Evolutionary conservation across 2,329 filamentous ascomycete genomes (phyloP).

Genomic region (Fusarium armeniacum): DNA sequence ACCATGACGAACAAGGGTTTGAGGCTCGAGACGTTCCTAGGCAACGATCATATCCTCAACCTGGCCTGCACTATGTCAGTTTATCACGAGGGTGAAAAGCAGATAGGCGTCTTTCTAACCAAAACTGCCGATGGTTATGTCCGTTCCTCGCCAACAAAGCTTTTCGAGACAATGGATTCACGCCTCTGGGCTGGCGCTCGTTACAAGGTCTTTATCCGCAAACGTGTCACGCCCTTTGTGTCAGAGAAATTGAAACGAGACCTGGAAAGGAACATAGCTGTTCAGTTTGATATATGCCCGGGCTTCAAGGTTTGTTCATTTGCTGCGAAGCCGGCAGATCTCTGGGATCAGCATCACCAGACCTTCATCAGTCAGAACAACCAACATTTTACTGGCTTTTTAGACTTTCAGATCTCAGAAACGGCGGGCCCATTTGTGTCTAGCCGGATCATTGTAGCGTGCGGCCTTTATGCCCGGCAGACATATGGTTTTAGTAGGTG

Average conservation of each 20-base stretch:
- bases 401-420: conserved; percentile 1
- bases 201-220: conserved; percentile 1
- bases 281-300: neutral
- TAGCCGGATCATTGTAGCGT: neutral
- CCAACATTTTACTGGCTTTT: neutral
- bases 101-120: neutral
- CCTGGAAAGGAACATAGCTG: neutral
- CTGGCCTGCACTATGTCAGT: neutral
- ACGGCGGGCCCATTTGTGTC: fast-evolving
- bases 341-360: neutral
- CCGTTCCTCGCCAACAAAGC: neutral
- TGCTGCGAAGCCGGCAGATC: conserved; percentile 13
- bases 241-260: neutral
- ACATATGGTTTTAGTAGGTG: neutral
- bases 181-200: neutral
- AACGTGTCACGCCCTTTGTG: neutral
- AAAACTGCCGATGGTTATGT: conserved; percentile 16
- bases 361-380: neutral
- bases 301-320: neutral
- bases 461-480: fast-evolving
- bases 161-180: neutral
- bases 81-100: neutral
- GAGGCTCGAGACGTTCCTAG: neutral
- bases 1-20: conserved; percentile 22
- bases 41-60: neutral